phyloP scores from a whole-genome alignment of 805 yeast genomes.

The Saccharomycopsis malanga region DNA sequence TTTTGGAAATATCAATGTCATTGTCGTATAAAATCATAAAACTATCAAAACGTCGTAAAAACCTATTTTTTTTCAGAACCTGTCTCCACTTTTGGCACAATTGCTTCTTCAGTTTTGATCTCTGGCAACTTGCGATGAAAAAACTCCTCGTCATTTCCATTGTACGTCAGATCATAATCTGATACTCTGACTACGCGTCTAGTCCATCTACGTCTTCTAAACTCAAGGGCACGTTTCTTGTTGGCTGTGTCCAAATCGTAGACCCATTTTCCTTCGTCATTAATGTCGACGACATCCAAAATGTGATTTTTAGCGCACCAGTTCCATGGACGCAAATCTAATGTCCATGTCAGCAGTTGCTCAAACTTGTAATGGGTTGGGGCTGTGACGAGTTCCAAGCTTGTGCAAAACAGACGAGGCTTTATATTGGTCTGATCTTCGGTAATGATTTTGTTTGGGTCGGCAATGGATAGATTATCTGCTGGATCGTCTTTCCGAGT shows the following conservation, averaged over 20 bases:
- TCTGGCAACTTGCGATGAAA: neutral
- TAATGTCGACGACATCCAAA: conserved; percentile 48
- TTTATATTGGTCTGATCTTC: neutral
- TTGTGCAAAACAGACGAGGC: conserved; percentile 14
- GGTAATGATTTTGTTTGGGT: neutral
- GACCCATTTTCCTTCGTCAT: conserved; percentile 79
- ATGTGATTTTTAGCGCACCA: conserved; percentile 57
- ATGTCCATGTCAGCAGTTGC: conserved; percentile 41
- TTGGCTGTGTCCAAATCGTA: conserved; percentile 43
- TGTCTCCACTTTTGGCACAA: neutral
- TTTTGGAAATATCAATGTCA: too few species aligned
- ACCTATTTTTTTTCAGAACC: too few species aligned
- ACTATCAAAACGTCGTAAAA: too few species aligned
- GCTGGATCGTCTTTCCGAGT: neutral
- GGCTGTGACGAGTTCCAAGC: conserved; percentile 15
- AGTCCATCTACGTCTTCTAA: conserved; percentile 65
- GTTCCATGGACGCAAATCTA: conserved; percentile 53
- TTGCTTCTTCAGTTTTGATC: neutral
- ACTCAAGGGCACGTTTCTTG: conserved; percentile 30
- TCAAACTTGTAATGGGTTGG: conserved; percentile 23
- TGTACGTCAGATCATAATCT: conserved; percentile 8
- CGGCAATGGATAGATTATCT: neutral
- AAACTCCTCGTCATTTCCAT: conserved; percentile 8
- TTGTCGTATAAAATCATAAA: too few species aligned
- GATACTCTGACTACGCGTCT: conserved; percentile 26